These are phyloP conservation scores for Buddleja alternifolia DNA, from an alignment of 257 asterid genomes.

Conservation along the genomic window DNA sequence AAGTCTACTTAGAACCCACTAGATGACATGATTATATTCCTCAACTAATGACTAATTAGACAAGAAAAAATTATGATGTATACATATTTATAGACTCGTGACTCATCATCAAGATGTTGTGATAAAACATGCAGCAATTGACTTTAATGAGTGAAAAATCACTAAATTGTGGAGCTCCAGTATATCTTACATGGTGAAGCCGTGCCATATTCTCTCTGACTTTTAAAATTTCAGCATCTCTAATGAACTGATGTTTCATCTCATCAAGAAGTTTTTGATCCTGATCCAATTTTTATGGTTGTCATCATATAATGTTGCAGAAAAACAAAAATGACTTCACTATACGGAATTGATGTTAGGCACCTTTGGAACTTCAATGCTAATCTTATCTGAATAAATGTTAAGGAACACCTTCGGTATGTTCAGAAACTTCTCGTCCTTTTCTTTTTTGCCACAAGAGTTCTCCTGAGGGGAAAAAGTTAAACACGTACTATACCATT, in stretches of 20 bases:
- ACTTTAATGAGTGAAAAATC: background rate
- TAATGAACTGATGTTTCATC: conserved; percentile 4
- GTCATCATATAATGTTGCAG: conserved; percentile 1
- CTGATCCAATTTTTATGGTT: conserved; percentile 18
- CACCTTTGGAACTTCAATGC: conserved; percentile 26
- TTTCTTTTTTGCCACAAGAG: background rate
- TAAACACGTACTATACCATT: too few relatives aligned
- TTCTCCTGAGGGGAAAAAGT: background rate
- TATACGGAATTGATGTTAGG: background rate
- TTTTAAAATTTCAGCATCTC: conserved; percentile 10
- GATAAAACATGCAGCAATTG: background rate
- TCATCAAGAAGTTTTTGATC: background rate
- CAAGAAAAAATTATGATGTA: too few relatives aligned
- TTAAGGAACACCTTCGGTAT: background rate
- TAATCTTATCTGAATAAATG: background rate
- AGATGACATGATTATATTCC: background rate
- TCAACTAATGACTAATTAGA: background rate
- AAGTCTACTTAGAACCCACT: background rate
- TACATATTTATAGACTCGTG: background rate
- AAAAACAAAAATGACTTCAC: background rate
- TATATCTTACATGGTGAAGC: conserved; percentile 9
- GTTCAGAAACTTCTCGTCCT: background rate
- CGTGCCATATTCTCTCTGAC: conserved; percentile 2
- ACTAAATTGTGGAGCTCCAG: background rate
- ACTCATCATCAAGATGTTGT: background rate